Conservation (phyloP, 2,329 filamentous ascomycete species). For the Aureobasidium vineae region DNA sequence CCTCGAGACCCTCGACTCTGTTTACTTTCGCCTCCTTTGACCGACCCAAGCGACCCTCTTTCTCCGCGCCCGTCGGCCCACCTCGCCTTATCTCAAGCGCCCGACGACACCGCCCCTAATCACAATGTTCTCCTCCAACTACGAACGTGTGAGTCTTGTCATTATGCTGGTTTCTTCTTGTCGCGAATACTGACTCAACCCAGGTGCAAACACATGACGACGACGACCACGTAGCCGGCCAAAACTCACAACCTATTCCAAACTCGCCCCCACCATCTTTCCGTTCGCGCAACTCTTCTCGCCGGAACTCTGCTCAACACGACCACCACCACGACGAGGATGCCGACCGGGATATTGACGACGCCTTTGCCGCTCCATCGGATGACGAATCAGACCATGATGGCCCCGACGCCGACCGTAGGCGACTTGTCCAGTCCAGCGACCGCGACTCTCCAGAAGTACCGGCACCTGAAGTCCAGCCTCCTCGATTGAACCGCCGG, state of each 20-base stretch:
- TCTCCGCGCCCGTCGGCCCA: constrained; percentile 12
- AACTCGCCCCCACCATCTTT: constrained; percentile 71
- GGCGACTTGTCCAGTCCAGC: constrained; percentile 56
- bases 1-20: constrained; percentile 4
- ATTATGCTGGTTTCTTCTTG: background rate
- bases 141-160: constrained; percentile 44
- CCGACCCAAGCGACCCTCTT: constrained; percentile 9
- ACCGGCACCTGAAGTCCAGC: constrained; percentile 24
- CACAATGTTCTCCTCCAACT: constrained; percentile 47
- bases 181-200: background rate
- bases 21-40: constrained; percentile 7
- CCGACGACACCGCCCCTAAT: background rate
- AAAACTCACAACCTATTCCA: constrained; percentile 41
- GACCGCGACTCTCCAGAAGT: constrained; percentile 3
- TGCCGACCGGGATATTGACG: constrained; percentile 79
- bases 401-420: constrained; percentile 71
- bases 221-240: constrained; percentile 36
- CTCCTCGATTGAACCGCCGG: constrained; percentile 45
- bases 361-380: constrained; percentile 71
- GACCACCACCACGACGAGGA: constrained; percentile 54
- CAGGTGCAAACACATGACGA: constrained; percentile 49
- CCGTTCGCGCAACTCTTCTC: constrained; percentile 76
- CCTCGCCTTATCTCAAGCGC: constrained; percentile 7
- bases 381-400: constrained; percentile 69
- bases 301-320: constrained; percentile 53